Percentiles rank a stretch among this genome's conserved stretches.
phyloP scores from a whole-genome alignment of 2,329 filamentous ascomycete species.

The Lizonia empirigonia region DNA sequence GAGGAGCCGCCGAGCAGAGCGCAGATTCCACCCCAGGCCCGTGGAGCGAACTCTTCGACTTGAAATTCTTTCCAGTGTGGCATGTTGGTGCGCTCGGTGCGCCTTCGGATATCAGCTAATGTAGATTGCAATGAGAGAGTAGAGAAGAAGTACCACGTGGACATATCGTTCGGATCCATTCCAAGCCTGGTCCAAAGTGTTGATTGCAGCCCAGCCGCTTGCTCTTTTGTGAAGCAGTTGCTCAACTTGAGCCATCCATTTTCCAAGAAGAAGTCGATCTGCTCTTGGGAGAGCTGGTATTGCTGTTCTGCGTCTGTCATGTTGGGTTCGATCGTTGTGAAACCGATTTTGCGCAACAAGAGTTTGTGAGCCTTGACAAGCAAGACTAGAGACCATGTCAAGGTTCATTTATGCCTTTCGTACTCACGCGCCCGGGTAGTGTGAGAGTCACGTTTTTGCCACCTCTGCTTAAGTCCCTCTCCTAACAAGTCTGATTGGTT shows the following conservation, averaged over 20 bases:
- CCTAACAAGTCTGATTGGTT: no score
- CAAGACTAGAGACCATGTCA: no score
- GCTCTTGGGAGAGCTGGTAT: constrained; percentile 50
- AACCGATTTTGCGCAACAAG: no score
- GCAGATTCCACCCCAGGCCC: constrained; percentile 69
- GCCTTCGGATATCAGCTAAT: no score
- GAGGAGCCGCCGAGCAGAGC: constrained; percentile 68
- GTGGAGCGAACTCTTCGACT: constrained; percentile 64
- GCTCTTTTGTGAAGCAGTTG: constrained; percentile 57
- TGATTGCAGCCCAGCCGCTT: constrained; percentile 55
- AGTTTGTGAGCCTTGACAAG: no score
- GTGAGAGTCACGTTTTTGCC: no score
- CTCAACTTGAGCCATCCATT: constrained; percentile 62
- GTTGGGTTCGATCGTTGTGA: no score
- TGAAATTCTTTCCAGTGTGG: constrained; percentile 62
- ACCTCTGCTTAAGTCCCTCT: no score
- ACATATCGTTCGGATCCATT: constrained; percentile 66
- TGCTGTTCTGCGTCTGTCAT: constrained; percentile 29
- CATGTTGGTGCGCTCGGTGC: constrained; percentile 67
- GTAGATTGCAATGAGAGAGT: not conserved
- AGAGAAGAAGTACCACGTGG: constrained; percentile 60
- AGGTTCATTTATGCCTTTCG: constrained; percentile 1
- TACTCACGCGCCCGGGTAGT: no score
- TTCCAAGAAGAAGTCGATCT: constrained; percentile 60
- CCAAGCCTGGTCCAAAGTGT: constrained; percentile 69